These are phyloP conservation scores for Mortierella sp. DNA, from an alignment of 371 early-diverging fungal genomes.

Conservation along the genomic window DNA sequence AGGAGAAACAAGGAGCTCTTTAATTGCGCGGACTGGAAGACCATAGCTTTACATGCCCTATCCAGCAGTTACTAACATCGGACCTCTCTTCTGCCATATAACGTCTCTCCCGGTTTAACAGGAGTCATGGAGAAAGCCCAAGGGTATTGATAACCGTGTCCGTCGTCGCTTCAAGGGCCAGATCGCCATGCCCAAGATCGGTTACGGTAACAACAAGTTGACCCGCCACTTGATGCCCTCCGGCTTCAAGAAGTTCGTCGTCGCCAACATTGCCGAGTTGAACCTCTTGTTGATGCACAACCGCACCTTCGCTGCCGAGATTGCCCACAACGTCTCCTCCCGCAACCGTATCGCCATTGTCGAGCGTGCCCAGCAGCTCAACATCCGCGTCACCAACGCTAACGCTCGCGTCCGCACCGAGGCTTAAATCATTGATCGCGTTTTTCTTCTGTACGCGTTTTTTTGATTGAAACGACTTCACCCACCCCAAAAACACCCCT, in stretches of 20 bases:
- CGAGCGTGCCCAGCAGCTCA: constrained; percentile 97
- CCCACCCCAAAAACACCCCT: background rate
- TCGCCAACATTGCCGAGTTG: constrained; percentile 97
- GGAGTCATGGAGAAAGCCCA: constrained; percentile 99
- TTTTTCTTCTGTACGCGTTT: background rate
- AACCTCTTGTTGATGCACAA: constrained; percentile 99
- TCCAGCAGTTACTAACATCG: too few species aligned
- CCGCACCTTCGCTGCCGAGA: constrained; percentile 99
- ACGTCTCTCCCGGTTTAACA: constrained; percentile 57
- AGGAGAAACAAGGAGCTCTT: too few species aligned
- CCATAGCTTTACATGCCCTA: too few species aligned
- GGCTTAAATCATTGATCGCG: constrained; percentile 69
- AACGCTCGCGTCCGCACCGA: constrained; percentile 95
- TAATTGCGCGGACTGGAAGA: too few species aligned
- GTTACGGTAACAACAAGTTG: constrained; percentile 97
- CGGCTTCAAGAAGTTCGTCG: constrained; percentile 99
- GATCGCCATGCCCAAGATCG: constrained; percentile 99
- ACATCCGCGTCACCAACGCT: constrained; percentile 98
- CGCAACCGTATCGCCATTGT: constrained; percentile 98
- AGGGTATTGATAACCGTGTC: constrained; percentile 99
- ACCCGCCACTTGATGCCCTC: constrained; percentile 97
- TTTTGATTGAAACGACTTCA: background rate
- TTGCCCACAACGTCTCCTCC: constrained; percentile 98
- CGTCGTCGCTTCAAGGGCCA: constrained; percentile 99
- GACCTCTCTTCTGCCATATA: background rate